Conservation (phyloP, 306 rosid species). For the Dalbergia oliveri region DNA sequence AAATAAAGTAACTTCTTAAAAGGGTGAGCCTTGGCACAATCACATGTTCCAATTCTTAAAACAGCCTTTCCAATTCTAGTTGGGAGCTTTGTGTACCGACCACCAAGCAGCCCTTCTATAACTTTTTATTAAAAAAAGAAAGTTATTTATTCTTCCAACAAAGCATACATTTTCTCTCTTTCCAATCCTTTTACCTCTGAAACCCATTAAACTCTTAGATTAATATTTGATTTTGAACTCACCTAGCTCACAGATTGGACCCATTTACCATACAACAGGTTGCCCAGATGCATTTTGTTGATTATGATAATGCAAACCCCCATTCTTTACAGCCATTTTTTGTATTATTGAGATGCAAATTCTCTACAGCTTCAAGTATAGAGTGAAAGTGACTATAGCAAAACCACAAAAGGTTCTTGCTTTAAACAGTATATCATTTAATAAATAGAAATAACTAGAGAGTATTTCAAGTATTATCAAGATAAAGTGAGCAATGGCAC, state of each 20-base stretch:
- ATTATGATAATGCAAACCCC: background rate
- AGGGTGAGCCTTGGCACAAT: no score
- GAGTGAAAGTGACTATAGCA: conserved; percentile 5
- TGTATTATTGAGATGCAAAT: conserved; percentile 1
- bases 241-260: conserved; percentile 9
- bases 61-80: no score
- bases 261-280: background rate
- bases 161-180: conserved; percentile 1
- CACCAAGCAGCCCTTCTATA: no score
- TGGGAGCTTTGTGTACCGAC: no score
- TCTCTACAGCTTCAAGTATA: background rate
- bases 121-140: no score
- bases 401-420: conserved; percentile 16
- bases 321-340: background rate
- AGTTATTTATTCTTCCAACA: background rate
- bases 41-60: no score
- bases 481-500: conserved; percentile 15
- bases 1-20: background rate
- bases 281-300: conserved; percentile 10
- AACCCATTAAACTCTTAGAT: background rate
- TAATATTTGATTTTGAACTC: conserved; percentile 4
- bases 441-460: conserved; percentile 10
- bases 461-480: conserved; percentile 28
- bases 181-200: background rate
- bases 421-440: background rate